These are phyloP conservation scores for Backusella psychrophila DNA, from an alignment of 192 early-diverging fungal species.

Conservation along the genomic window DNA sequence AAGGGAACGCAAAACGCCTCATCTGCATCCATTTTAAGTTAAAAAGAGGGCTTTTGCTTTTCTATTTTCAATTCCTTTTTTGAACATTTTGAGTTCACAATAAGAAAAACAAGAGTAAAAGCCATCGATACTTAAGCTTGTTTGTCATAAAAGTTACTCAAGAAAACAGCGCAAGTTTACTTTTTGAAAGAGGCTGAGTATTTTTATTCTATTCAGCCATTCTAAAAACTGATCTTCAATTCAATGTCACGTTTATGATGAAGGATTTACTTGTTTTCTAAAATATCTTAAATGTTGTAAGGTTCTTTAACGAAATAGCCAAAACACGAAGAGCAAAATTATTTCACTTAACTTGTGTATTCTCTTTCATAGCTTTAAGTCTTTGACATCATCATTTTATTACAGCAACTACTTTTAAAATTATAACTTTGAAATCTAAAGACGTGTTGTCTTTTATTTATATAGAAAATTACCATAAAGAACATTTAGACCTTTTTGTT, in stretches of 20 bases:
- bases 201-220: neutral
- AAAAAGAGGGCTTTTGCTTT: conserved; percentile 4
- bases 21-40: conserved; percentile 2
- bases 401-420: neutral
- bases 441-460: neutral
- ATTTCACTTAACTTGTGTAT: too few relatives aligned
- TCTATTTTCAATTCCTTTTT: neutral
- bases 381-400: neutral
- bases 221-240: neutral
- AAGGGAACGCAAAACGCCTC: neutral
- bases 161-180: neutral
- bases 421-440: neutral
- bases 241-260: neutral
- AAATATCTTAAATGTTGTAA: neutral
- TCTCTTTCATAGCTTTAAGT: too few relatives aligned
- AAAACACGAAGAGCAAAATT: neutral
- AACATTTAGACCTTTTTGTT: neutral
- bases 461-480: neutral
- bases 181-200: conserved; percentile 3
- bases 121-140: neutral
- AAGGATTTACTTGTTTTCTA: neutral
- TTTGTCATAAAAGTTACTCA: neutral
- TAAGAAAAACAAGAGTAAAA: neutral
- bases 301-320: neutral
- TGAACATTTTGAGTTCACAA: neutral